phyloP scores from a whole-genome alignment of 2,329 filamentous ascomycete genomes.

The Juglanconis sp. region DNA sequence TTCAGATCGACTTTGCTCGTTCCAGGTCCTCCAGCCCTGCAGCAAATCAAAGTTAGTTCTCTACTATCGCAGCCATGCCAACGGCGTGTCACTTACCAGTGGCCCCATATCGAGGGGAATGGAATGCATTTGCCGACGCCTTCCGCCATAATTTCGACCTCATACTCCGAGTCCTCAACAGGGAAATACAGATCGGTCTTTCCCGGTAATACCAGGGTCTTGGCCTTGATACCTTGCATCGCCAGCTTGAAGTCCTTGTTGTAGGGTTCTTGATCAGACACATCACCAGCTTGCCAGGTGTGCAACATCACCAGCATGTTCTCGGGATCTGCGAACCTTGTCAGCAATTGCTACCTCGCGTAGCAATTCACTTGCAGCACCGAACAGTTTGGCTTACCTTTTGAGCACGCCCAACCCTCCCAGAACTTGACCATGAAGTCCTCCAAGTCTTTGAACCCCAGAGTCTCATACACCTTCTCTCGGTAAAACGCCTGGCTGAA shows the following conservation, averaged over 20 bases:
- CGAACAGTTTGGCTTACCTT: conserved; percentile 3
- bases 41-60: background rate
- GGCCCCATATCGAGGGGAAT: conserved; percentile 29
- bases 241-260: conserved; percentile 63
- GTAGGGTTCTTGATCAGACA: conserved; percentile 66
- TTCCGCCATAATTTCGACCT: conserved; percentile 49
- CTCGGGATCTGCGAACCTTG: conserved; percentile 31
- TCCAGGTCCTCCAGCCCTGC: conserved; percentile 60
- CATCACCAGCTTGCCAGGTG: conserved; percentile 75
- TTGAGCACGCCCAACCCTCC: conserved; percentile 62
- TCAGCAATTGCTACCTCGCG: background rate
- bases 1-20: conserved; percentile 62
- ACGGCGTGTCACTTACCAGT: conserved; percentile 23
- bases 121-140: conserved; percentile 25
- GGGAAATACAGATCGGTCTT: conserved; percentile 81
- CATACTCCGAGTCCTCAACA: conserved; percentile 73
- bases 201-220: conserved; percentile 65
- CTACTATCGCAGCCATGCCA: background rate
- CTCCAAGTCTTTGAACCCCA: conserved; percentile 67
- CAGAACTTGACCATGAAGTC: conserved; percentile 74
- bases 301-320: conserved; percentile 47
- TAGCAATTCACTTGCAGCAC: background rate
- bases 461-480: conserved; percentile 61
- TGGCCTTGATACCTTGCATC: conserved; percentile 68
- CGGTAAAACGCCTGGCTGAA: conserved; percentile 79